A percentile compares a stretch with the other conserved stretches of the same genome.
Conservation (phyloP, 805 yeast species). For the Yarrowia osloensis region DNA sequence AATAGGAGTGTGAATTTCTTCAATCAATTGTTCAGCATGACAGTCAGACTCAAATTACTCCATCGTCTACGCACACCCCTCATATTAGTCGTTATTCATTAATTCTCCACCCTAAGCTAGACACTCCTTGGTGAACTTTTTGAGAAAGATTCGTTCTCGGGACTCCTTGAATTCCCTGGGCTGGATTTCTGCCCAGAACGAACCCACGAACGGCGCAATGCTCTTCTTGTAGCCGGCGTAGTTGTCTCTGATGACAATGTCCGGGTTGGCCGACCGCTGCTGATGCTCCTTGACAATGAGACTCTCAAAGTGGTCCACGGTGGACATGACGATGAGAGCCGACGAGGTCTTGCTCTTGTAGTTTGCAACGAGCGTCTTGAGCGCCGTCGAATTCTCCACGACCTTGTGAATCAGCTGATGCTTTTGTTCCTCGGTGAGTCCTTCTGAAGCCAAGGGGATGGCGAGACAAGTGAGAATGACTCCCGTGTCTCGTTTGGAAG, state of each 20-base stretch:
- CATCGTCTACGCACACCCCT: too few relatives aligned
- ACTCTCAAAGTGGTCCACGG: constrained; percentile 39
- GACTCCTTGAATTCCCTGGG: constrained; percentile 35
- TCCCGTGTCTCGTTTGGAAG: constrained; percentile 36
- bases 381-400: constrained; percentile 17
- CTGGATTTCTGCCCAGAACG: constrained; percentile 29
- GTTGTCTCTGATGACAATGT: constrained; percentile 9
- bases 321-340: constrained; percentile 32
- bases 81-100: too few relatives aligned
- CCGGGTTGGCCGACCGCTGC: constrained; percentile 37
- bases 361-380: constrained; percentile 22
- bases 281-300: constrained; percentile 40
- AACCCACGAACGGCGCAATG: constrained; percentile 4
- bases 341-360: constrained; percentile 26
- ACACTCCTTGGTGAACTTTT: constrained; percentile 34
- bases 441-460: constrained; percentile 12
- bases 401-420: constrained; percentile 17
- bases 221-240: constrained; percentile 12
- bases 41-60: too few relatives aligned
- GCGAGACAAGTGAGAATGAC: constrained; percentile 32
- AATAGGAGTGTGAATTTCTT: too few relatives aligned
- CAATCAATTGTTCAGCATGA: too few relatives aligned
- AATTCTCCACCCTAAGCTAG: background rate
- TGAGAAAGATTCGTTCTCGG: constrained; percentile 37
- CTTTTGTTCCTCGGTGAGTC: background rate